These are phyloP conservation scores for Populus tomentosa DNA, from an alignment of 441 rosid genomes.

Conservation along the genomic window DNA sequence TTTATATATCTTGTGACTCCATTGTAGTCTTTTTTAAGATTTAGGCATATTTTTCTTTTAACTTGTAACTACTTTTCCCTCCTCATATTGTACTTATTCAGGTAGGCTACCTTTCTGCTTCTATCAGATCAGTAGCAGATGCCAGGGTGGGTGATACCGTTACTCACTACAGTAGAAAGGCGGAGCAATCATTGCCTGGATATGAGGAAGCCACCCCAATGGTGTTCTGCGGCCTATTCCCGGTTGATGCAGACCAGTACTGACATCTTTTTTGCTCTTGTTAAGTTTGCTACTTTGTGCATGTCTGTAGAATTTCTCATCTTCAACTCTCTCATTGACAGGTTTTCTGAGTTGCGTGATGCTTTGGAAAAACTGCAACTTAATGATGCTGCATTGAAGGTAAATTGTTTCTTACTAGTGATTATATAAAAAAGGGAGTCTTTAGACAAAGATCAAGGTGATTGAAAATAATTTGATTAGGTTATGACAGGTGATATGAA, in stretches of 20 bases:
- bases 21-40: background rate
- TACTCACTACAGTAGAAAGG: conserved; percentile 62
- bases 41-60: background rate
- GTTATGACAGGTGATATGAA: background rate
- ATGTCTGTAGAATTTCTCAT: conserved; percentile 15
- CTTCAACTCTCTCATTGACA: conserved; percentile 30
- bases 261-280: conserved; percentile 22
- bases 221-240: conserved; percentile 99
- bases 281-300: conserved; percentile 1
- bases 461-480: background rate
- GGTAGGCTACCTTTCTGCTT: conserved; percentile 97
- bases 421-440: background rate
- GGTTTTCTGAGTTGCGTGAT: conserved; percentile 90
- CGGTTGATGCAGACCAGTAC: conserved; percentile 98
- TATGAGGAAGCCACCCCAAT: conserved; percentile 95
- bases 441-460: background rate
- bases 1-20: background rate
- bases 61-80: background rate
- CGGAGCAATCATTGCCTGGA: conserved; percentile 80
- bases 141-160: conserved; percentile 97
- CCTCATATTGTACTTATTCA: conserved; percentile 22
- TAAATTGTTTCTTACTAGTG: conserved; percentile 14
- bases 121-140: conserved; percentile 94
- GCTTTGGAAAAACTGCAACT: conserved; percentile 95
- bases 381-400: conserved; percentile 97